Evolutionary conservation across 2,329 filamentous ascomycete genomes (phyloP), one percentile per base, ranked within the genome.

Genomic region (Nectriaceae sp.): DNA sequence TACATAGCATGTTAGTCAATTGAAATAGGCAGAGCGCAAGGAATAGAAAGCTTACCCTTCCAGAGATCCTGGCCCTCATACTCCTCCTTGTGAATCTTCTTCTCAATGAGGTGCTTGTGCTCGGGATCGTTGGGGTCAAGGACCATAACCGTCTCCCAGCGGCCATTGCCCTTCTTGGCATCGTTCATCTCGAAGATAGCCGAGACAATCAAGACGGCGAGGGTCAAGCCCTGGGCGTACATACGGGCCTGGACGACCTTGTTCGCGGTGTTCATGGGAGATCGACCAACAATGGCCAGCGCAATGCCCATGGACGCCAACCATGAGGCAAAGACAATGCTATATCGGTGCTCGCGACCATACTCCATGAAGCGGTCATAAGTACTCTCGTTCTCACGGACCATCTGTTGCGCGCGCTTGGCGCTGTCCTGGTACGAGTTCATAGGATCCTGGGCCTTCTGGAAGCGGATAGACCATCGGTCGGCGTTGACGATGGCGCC

Each of bases 181-280:
- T 99, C 94, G 45, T 71, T 72, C 55, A 82, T 78, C 82, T 97
- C 92, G 61, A 97, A 88, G 11, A 84, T 88, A 40, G 93, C 90
- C 24, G 85, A 88, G 47, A 89, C 84, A 65, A 96, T 81, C 47
- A 97, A 77, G 43, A 96, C 90, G 55, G 87, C 88, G 40, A 97
- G 76, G 4, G 92, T 96, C 61, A 96, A 75, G 5, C 89, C 90
- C 75, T 97, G 92, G 3, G 92, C 92, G 72, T 96, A 96, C 56
- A 97, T 88, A 81, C 92, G 87, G 20, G 91, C 92, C 78, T 97
- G 92, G 15, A 97, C 92, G 19, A 97, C 75, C 79, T 96, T 96
- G 77, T 97, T 92, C 52, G 81, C 75, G 2, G 84, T 85, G 42
- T 80, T 83, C 40, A 96, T 77, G 56, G 82, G 85, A 68, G 90